Evolutionary conservation across 2,329 filamentous ascomycete genomes (phyloP), one percentile per base, ranked within the genome.

Genomic region (Hymenotorrendiella dingleyae): DNA sequence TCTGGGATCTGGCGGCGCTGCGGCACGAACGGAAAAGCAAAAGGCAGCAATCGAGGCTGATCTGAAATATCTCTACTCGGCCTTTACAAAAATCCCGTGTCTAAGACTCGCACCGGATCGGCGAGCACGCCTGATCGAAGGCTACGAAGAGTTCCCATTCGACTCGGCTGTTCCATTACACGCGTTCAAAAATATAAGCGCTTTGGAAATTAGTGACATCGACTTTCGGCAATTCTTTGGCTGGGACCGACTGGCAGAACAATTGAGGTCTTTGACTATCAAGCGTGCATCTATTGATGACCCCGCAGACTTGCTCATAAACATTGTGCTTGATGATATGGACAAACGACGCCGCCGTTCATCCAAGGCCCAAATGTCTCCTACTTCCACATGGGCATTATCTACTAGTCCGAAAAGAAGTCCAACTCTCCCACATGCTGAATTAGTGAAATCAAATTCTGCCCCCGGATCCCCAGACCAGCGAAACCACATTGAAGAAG

Each of bases 161-260:
- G 93, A 98, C 65, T 95, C 88, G 19, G 93, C 93, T 16, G 93
- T 98, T 22, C 93, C 93, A 16, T 73, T 98, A n/a, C 84, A 94
- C 63, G 86, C 86, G 7, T 97, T 98, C 76, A 97, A 98, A 68
- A 98, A 97, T 55, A 71, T 97, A 41, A 91, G 91, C 65, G 85
- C 88, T 17, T 73, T 98, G 51, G 93, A 98, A 64, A 86, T 98
- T 40, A 90, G 84, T 67, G 90, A 94, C 66, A 84, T 97, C 61
- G 93, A 98, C 65, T 96, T 95, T 62, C 81, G 93, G 48, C 90
- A 95, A 56, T 96, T 97, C 67, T 95, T 89, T 65, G 93, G 93
- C 45, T 98, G 93, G 93, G 91, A 98, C 62, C 81, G 86, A 45
- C 68, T 97, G 43, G 86, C 93, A 7, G 93, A 98, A 61, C 90